phyloP scores from a whole-genome alignment of 345 rosid species.

The Aquilaria malaccensis region DNA sequence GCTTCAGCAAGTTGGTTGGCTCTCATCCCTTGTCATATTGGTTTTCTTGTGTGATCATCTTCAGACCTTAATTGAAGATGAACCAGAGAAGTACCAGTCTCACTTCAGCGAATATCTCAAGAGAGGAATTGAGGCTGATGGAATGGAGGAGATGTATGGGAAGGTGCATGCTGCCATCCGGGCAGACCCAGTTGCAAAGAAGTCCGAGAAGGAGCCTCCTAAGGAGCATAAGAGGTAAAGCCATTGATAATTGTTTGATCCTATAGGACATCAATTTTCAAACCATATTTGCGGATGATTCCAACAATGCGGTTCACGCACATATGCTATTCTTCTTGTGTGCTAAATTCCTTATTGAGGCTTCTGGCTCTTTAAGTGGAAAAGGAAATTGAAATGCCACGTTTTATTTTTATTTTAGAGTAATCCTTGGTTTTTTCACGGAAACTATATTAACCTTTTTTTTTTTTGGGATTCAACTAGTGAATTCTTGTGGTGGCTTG shows the following conservation, averaged over 20 bases:
- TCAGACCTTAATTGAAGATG: slow-evolving; percentile 55
- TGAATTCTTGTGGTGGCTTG: too few relatives aligned
- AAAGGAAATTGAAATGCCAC: too few relatives aligned
- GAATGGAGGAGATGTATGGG: slow-evolving; percentile 50
- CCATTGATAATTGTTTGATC: background rate
- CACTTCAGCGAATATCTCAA: slow-evolving; percentile 56
- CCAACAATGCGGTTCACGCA: too few relatives aligned
- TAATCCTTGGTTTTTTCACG: too few relatives aligned
- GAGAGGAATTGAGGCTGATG: slow-evolving; percentile 49
- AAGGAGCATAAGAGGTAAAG: slow-evolving; percentile 57
- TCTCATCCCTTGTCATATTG: background rate
- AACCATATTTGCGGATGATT: too few relatives aligned
- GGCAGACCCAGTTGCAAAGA: slow-evolving; percentile 50
- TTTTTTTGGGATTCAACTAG: background rate
- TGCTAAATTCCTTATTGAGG: background rate
- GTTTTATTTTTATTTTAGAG: too few relatives aligned
- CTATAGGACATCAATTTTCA: too few relatives aligned
- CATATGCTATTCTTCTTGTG: background rate
- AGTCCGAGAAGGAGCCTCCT: slow-evolving; percentile 41
- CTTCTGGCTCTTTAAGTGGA: too few relatives aligned
- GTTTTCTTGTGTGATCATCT: background rate
- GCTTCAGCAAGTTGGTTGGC: too few relatives aligned
- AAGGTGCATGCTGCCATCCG: slow-evolving; percentile 75
- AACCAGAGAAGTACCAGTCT: slow-evolving; percentile 61
- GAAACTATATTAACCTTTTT: background rate